Conservation (phyloP, 2,329 filamentous ascomycete genomes). For the Xylariaceae sp. region DNA sequence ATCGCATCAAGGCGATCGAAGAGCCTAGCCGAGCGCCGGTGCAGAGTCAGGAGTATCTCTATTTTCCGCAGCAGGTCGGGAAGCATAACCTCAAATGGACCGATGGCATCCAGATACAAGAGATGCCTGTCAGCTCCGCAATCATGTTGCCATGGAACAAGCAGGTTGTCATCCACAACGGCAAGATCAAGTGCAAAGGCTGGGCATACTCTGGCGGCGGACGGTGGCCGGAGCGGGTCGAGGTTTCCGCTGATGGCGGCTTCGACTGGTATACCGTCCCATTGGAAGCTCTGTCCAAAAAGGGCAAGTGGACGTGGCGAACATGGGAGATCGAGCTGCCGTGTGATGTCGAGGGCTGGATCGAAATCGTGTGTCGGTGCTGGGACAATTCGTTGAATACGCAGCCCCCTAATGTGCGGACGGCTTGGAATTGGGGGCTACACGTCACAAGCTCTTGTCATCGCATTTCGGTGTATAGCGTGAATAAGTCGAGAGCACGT, state of each 20-base stretch:
- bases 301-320: conserved; percentile 63
- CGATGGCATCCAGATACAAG: conserved; percentile 65
- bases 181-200: conserved; percentile 54
- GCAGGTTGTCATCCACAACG: conserved; percentile 59
- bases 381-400: conserved; percentile 64
- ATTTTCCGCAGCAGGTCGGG: conserved; percentile 66
- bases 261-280: conserved; percentile 64
- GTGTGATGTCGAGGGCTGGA: conserved; percentile 60
- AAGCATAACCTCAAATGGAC: conserved; percentile 62
- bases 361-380: conserved; percentile 56
- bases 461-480: conserved; percentile 59
- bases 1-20: conserved; percentile 59
- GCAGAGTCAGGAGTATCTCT: conserved; percentile 64
- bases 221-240: conserved; percentile 60
- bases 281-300: conserved; percentile 56
- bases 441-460: conserved; percentile 64
- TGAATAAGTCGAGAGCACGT: conserved; percentile 49
- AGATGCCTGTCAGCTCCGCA: conserved; percentile 62
- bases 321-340: conserved; percentile 63
- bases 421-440: conserved; percentile 63
- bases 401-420: conserved; percentile 53
- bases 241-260: conserved; percentile 62
- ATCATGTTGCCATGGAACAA: conserved; percentile 59
- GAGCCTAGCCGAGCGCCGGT: conserved; percentile 58
- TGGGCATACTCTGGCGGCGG: conserved; percentile 61